Evolutionary conservation across 768 basidiomycete species (phyloP).

Genomic region (Multifurca ochricompacta): DNA sequence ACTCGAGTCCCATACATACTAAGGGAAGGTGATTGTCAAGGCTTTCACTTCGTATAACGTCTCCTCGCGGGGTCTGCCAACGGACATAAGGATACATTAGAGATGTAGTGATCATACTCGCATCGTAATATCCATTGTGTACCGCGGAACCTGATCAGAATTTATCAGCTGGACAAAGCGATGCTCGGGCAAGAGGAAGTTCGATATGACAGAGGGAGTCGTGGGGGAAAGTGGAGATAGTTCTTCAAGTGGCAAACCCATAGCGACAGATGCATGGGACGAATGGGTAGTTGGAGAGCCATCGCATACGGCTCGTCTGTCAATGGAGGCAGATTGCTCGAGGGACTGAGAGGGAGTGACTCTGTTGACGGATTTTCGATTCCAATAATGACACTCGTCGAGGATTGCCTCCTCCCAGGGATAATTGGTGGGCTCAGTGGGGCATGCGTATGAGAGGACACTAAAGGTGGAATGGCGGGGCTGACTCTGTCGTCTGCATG

Average conservation of each 20-base stretch:
- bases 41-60: not conserved
- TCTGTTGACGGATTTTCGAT: slow-evolving; percentile 9
- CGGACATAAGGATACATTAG: not conserved
- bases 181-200: not conserved
- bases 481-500: not conserved
- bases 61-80: not conserved
- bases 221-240: not conserved
- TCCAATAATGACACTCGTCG: not conserved
- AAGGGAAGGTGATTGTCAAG: not conserved
- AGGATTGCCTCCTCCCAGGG: not conserved
- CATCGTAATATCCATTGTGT: not conserved
- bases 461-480: not conserved
- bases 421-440: not conserved
- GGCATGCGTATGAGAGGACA: not conserved
- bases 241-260: not conserved
- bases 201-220: not conserved
- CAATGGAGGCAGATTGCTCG: not conserved
- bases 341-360: not conserved
- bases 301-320: not conserved
- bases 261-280: not conserved
- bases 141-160: slow-evolving; percentile 12
- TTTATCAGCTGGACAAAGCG: slow-evolving; percentile 1
- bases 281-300: not conserved
- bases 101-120: not conserved
- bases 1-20: not conserved